Percentiles rank a stretch among this genome's conserved stretches.
These are phyloP conservation scores for Pyrenopolyporus hunteri DNA, from an alignment of 495 filamentous ascomycete species.

Conservation along the genomic window DNA sequence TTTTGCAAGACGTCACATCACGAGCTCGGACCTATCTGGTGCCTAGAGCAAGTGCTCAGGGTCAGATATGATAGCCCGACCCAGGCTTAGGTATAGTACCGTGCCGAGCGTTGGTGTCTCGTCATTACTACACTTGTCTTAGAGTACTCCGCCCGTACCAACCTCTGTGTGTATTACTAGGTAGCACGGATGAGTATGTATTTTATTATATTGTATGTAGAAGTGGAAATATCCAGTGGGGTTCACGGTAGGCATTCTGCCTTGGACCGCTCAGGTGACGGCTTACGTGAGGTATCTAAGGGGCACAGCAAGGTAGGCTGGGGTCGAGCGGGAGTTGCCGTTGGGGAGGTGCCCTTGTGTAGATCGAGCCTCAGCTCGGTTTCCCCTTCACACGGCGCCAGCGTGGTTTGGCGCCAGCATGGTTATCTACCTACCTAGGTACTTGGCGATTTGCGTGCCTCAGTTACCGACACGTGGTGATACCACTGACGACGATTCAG, in stretches of 20 bases:
- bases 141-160: not conserved
- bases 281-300: conserved; percentile 21
- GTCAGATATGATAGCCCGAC: conserved; percentile 4
- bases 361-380: conserved; percentile 31
- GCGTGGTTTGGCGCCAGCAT: too few relatives aligned
- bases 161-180: conserved; percentile 4
- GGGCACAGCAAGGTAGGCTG: conserved; percentile 22
- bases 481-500: not conserved
- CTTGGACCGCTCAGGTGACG: conserved; percentile 18
- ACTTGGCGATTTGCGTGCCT: too few relatives aligned
- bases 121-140: not conserved
- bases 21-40: not conserved
- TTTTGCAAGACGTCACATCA: not conserved
- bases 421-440: too few relatives aligned
- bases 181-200: too few relatives aligned
- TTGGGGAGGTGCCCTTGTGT: conserved; percentile 17
- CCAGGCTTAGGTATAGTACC: conserved; percentile 9
- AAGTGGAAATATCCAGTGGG: not conserved
- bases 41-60: not conserved
- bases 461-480: not conserved
- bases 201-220: too few relatives aligned
- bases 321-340: conserved; percentile 30
- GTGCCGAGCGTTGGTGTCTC: conserved; percentile 4
- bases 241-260: conserved; percentile 5
- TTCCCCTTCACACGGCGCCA: too few relatives aligned